Percentiles rank a stretch among this genome's conserved stretches.
Conservation (phyloP, 2,329 filamentous ascomycete genomes). For the Neobulgaria alba region DNA sequence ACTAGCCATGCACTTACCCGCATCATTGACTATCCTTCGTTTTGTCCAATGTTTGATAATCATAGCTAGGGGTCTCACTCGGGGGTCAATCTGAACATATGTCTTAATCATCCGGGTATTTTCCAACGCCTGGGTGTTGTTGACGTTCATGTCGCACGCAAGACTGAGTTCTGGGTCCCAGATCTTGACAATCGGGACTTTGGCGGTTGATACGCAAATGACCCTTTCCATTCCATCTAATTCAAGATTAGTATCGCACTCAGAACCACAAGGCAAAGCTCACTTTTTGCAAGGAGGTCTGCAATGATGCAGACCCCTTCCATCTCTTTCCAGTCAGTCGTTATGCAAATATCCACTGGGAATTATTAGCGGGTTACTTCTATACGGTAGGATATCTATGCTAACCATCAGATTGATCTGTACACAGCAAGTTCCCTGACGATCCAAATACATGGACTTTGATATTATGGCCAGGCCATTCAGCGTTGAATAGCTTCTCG, state of each 20-base stretch:
- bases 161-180: constrained; percentile 91
- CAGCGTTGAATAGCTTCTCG: constrained; percentile 75
- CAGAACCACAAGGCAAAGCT: constrained; percentile 27
- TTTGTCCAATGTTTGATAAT: constrained; percentile 97
- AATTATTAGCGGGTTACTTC: constrained; percentile 4
- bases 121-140: constrained; percentile 88
- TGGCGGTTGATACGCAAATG: constrained; percentile 87
- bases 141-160: constrained; percentile 97
- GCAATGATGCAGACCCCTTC: constrained; percentile 89
- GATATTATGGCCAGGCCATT: constrained; percentile 89
- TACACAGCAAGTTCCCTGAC: constrained; percentile 89
- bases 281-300: constrained; percentile 76
- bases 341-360: constrained; percentile 93
- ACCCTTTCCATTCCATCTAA: constrained; percentile 94
- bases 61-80: constrained; percentile 89
- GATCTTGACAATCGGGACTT: constrained; percentile 96
- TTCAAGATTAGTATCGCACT: constrained; percentile 28
- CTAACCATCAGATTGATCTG: constrained; percentile 90
- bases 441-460: constrained; percentile 95
- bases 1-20: constrained; percentile 57
- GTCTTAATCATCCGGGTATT: constrained; percentile 98
- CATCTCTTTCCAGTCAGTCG: constrained; percentile 77
- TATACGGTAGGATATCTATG: constrained; percentile 12
- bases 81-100: constrained; percentile 86
- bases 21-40: constrained; percentile 86